These are phyloP conservation scores for Boletus barrowsii DNA, from an alignment of 768 basidiomycete species.

Conservation along the genomic window DNA sequence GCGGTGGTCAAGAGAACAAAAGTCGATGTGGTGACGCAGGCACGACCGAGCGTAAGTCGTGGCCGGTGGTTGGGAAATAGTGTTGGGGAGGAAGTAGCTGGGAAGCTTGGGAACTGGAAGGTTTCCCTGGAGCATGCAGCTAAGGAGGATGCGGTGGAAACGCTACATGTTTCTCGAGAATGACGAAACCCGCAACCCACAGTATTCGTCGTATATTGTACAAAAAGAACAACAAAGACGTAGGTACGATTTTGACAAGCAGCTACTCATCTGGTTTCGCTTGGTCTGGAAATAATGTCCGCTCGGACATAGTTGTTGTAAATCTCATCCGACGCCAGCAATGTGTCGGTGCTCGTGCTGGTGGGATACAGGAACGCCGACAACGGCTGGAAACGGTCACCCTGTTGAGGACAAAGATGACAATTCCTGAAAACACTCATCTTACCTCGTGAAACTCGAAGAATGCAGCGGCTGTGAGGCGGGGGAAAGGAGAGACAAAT, in stretches of 20 bases:
- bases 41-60: neutral
- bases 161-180: constrained; percentile 2
- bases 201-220: too few species aligned
- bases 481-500: neutral
- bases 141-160: constrained; percentile 1
- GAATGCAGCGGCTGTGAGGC: constrained; percentile 53
- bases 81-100: constrained; percentile 8
- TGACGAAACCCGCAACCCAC: neutral
- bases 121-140: neutral
- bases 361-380: constrained; percentile 65
- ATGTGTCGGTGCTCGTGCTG: constrained; percentile 53
- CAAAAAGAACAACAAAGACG: too few species aligned
- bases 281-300: constrained; percentile 39
- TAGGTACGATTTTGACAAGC: too few species aligned
- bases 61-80: neutral
- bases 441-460: constrained; percentile 65
- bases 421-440: neutral
- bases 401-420: neutral
- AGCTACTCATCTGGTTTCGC: constrained; percentile 11
- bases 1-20: constrained; percentile 2
- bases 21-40: neutral
- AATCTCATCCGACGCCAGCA: constrained; percentile 66
- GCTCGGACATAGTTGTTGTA: constrained; percentile 70
- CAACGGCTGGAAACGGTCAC: constrained; percentile 40
- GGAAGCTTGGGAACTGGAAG: constrained; percentile 1